Evolutionary conservation across 2,329 filamentous ascomycete species (phyloP).

Genomic region (Neurospora sp.): DNA sequence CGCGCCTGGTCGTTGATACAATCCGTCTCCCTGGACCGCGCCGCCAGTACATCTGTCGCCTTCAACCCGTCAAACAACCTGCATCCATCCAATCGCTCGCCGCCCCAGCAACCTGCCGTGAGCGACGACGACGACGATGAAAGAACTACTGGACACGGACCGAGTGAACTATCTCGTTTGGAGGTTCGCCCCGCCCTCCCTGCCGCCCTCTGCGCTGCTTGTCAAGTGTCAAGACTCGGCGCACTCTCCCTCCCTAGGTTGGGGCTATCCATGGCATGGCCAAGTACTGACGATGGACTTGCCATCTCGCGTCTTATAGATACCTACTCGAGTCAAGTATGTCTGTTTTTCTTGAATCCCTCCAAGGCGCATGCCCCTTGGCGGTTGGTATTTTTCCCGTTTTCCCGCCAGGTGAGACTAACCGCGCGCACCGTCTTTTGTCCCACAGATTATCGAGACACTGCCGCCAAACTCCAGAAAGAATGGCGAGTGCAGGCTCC

Average conservation of each 20-base stretch:
- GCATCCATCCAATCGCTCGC: not conserved
- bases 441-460: conserved; percentile 53
- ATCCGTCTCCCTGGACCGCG: not conserved
- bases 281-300: conserved; percentile 10
- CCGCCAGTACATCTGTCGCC: not conserved
- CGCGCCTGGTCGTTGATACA: not conserved
- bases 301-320: conserved; percentile 24
- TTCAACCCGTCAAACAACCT: conserved; percentile 1
- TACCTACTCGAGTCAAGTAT: conserved; percentile 54
- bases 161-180: conserved; percentile 62
- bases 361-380: conserved; percentile 6
- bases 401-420: conserved; percentile 18
- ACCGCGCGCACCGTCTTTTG: conserved; percentile 20
- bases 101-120: conserved; percentile 1
- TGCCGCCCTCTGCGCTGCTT: conserved; percentile 10
- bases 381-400: conserved; percentile 1
- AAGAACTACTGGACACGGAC: conserved; percentile 55
- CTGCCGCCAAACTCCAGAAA: conserved; percentile 57
- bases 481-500: conserved; percentile 56
- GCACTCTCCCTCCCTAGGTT: not conserved
- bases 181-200: conserved; percentile 41
- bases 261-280: not conserved
- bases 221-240: not conserved
- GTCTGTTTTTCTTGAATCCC: conserved; percentile 23
- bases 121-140: conserved; percentile 32